These are phyloP conservation scores for Calocera viscosa DNA, from an alignment of 768 basidiomycete genomes.

Conservation along the genomic window DNA sequence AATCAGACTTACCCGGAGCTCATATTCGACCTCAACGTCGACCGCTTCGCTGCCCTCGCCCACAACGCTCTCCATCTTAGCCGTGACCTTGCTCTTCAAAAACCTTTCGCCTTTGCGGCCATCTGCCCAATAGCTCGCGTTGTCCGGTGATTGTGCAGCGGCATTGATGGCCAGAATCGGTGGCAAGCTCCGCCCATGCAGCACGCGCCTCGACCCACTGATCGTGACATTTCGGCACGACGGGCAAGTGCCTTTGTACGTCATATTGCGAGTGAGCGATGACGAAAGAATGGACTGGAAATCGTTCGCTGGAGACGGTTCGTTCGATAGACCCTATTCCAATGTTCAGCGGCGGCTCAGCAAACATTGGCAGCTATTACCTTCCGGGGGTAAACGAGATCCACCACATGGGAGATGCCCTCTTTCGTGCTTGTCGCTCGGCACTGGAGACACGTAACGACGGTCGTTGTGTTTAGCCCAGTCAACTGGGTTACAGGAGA, in stretches of 20 bases:
- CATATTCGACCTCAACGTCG: slow-evolving; percentile 44
- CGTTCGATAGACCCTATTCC: slow-evolving; percentile 29
- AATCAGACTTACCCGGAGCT: slow-evolving; percentile 47
- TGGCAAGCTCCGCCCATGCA: slow-evolving; percentile 55
- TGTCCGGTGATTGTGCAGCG: slow-evolving; percentile 27
- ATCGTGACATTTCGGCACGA: slow-evolving; percentile 65
- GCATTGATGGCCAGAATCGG: slow-evolving; percentile 81
- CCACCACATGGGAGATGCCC: slow-evolving; percentile 68
- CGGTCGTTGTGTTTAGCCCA: slow-evolving; percentile 64
- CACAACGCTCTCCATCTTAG: slow-evolving; percentile 48
- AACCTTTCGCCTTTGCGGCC: slow-evolving; percentile 38
- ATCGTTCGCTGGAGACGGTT: slow-evolving; percentile 27
- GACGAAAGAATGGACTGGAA: slow-evolving; percentile 58
- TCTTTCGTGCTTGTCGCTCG: slow-evolving; percentile 59
- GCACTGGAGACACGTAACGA: slow-evolving; percentile 65
- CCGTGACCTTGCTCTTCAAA: slow-evolving; percentile 37
- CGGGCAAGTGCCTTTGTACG: slow-evolving; percentile 77
- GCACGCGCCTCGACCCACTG: slow-evolving; percentile 57
- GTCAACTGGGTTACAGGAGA: slow-evolving; percentile 76
- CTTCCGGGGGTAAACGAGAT: slow-evolving; percentile 76
- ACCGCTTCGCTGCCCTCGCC: slow-evolving; percentile 43
- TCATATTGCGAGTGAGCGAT: slow-evolving; percentile 68
- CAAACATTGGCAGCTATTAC: slow-evolving; percentile 30
- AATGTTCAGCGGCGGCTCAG: neutral
- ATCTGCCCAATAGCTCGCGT: slow-evolving; percentile 35